Evolutionary conservation across 805 yeast genomes (phyloP).

Genomic region (Torulaspora indica): DNA sequence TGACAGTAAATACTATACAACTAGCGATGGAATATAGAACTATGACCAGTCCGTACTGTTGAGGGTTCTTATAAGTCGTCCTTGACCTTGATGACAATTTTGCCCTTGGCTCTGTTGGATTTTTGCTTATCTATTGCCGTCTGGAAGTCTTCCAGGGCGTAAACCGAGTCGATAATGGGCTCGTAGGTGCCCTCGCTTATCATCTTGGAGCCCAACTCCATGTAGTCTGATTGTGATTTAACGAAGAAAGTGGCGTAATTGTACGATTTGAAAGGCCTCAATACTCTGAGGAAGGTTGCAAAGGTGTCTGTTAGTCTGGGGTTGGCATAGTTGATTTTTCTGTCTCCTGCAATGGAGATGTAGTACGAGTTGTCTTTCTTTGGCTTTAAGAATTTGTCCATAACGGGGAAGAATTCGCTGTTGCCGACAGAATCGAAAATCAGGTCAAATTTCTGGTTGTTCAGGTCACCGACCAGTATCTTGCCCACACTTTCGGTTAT

Average conservation of each 20-base stretch:
- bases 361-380: constrained; percentile 46
- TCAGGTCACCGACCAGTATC: constrained; percentile 27
- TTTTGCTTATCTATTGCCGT: constrained; percentile 48
- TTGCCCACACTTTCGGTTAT: constrained; percentile 37
- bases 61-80: background rate
- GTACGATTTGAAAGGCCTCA: constrained; percentile 30
- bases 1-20: background rate
- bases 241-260: constrained; percentile 29
- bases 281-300: constrained; percentile 12
- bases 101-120: constrained; percentile 54
- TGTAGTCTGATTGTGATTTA: constrained; percentile 8
- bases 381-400: constrained; percentile 44
- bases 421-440: constrained; percentile 67
- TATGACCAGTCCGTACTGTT: background rate
- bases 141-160: constrained; percentile 44
- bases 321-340: constrained; percentile 31
- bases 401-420: constrained; percentile 42
- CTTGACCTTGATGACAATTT: constrained; percentile 42
- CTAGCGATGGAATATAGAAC: background rate
- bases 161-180: constrained; percentile 52
- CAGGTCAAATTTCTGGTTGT: constrained; percentile 49
- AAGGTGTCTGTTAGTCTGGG: constrained; percentile 9
- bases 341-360: constrained; percentile 55
- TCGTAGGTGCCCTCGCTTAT: constrained; percentile 34
- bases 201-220: constrained; percentile 26